Percentiles rank a stretch among this genome's conserved stretches.
phyloP scores from a whole-genome alignment of 2,329 filamentous ascomycete genomes.

The Corynespora cassiicola region DNA sequence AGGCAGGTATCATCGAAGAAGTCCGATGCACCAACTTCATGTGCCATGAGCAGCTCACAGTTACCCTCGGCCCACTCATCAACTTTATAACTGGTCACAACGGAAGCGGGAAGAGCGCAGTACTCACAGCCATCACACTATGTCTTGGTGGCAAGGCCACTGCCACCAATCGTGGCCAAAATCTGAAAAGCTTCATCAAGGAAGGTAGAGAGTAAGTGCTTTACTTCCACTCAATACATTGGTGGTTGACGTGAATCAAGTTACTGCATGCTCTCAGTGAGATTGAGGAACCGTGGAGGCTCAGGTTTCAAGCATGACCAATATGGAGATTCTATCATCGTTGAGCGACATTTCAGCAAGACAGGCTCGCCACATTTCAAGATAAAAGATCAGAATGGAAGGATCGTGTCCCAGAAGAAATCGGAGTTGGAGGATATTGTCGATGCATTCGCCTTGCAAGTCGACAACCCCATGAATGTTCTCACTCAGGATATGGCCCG shows the following conservation, averaged over 20 bases:
- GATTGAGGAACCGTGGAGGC: conserved; percentile 87
- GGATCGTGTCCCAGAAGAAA: conserved; percentile 80
- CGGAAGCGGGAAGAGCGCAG: conserved; percentile 95
- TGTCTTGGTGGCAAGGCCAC: conserved; percentile 96
- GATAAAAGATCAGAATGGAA: conserved; percentile 75
- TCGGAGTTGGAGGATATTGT: conserved; percentile 89
- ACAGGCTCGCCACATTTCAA: conserved; percentile 82
- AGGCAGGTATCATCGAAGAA: conserved; percentile 86
- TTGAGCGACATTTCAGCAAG: conserved; percentile 88
- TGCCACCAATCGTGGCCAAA: conserved; percentile 89
- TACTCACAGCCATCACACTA: conserved; percentile 89
- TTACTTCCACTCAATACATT: not conserved
- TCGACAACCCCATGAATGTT: conserved; percentile 96
- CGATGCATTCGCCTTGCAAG: conserved; percentile 90
- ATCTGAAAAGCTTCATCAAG: conserved; percentile 89
- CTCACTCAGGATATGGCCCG: conserved; percentile 94
- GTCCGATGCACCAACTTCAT: conserved; percentile 94
- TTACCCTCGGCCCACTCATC: conserved; percentile 89
- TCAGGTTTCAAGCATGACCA: conserved; percentile 83
- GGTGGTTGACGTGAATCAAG: conserved; percentile 28
- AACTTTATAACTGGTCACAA: conserved; percentile 99
- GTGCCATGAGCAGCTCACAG: conserved; percentile 85
- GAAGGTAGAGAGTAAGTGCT: conserved; percentile 75
- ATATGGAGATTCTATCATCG: conserved; percentile 83
- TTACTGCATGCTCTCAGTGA: conserved; percentile 73